Evolutionary conservation across 345 rosid genomes (phyloP).

Genomic region (Eucalyptus erythrocorys): DNA sequence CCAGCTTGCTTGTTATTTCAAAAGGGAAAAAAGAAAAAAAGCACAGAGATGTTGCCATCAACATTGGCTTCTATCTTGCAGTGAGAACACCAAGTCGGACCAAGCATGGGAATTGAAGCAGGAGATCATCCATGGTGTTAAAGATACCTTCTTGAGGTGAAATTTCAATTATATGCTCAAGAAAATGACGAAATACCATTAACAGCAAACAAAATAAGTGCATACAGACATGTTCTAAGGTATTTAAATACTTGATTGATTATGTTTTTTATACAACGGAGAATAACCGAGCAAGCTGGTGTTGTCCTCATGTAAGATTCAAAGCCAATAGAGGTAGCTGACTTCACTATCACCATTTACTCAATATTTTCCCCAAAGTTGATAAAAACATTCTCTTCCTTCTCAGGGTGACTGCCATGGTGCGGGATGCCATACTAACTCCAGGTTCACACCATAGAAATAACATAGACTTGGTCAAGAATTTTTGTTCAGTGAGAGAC

Average conservation of each 20-base stretch:
- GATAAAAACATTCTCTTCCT: background rate
- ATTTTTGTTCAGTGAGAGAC: background rate
- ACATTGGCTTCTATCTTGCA: too few species aligned
- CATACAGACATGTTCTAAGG: background rate
- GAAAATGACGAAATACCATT: too few species aligned
- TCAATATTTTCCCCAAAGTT: background rate
- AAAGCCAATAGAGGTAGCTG: slow-evolving; percentile 63
- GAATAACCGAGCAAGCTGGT: slow-evolving; percentile 91
- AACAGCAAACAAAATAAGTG: too few species aligned
- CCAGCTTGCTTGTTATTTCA: too few species aligned
- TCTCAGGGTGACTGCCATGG: slow-evolving; percentile 83
- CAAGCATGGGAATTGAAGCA: too few species aligned
- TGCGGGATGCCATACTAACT: slow-evolving; percentile 94
- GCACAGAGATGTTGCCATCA: too few species aligned
- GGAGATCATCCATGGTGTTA: too few species aligned
- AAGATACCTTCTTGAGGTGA: too few species aligned
- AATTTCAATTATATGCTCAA: too few species aligned
- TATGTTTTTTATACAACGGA: slow-evolving; percentile 20
- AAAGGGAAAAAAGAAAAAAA: too few species aligned
- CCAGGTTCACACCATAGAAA: slow-evolving; percentile 15
- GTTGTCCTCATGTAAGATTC: slow-evolving; percentile 79
- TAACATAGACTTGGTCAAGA: background rate
- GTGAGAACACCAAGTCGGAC: background rate
- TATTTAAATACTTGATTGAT: background rate
- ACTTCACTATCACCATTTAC: background rate